A percentile compares a stretch with the other conserved stretches of the same genome.
phyloP scores from a whole-genome alignment of 148 eudicot genomes.

The Bassia scoparia region DNA sequence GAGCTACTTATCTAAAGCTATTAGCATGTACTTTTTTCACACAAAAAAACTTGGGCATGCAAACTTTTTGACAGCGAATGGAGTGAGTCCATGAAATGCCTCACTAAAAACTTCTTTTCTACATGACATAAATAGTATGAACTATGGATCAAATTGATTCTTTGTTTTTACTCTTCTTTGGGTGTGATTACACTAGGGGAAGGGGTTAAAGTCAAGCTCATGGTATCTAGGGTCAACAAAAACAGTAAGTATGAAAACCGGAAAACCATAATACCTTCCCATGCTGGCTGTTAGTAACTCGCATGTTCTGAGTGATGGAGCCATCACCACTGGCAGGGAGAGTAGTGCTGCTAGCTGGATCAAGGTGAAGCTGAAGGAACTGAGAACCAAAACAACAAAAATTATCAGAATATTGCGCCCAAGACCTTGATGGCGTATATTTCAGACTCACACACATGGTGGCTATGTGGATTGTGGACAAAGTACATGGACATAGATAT shows the following conservation, averaged over 20 bases:
- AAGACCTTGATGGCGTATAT: neutral
- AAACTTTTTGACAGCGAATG: too few species aligned
- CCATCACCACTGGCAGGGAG: slow-evolving; percentile 72
- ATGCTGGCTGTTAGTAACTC: slow-evolving; percentile 82
- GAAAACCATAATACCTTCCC: slow-evolving; percentile 64
- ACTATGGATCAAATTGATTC: neutral
- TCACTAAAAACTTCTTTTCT: neutral
- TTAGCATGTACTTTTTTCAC: too few species aligned
- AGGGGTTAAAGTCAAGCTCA: neutral
- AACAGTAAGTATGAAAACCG: neutral
- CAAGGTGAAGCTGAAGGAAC: slow-evolving; percentile 94
- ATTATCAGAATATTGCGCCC: slow-evolving; percentile 12
- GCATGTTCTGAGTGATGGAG: slow-evolving; percentile 64
- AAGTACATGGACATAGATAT: neutral
- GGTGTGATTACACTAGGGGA: neutral
- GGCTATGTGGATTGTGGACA: neutral
- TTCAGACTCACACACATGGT: neutral
- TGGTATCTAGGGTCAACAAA: neutral
- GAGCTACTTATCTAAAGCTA: too few species aligned
- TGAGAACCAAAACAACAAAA: slow-evolving; percentile 32
- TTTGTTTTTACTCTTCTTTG: neutral
- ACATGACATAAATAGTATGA: too few species aligned
- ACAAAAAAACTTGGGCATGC: too few species aligned
- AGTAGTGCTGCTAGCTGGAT: slow-evolving; percentile 78
- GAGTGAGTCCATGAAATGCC: neutral